phyloP scores from a whole-genome alignment of 805 yeast species.

The Suhomyces prunicola region DNA sequence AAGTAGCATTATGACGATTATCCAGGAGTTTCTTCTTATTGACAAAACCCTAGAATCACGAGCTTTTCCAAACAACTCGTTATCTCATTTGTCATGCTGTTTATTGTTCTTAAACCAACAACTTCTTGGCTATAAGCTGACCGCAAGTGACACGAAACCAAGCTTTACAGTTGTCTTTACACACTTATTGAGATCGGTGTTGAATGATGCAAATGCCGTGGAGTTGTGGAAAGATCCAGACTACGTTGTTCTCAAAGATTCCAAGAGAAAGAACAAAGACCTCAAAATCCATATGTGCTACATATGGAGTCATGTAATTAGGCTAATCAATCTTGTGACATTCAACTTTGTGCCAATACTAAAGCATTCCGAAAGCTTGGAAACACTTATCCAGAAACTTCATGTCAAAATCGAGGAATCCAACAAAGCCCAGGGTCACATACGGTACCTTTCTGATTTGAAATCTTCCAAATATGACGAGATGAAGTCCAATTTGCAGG shows the following conservation, averaged over 20 bases:
- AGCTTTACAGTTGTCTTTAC: conserved; percentile 19
- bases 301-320: conserved; percentile 36
- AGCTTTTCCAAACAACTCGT: conserved; percentile 5
- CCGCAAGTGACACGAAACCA: conserved; percentile 12
- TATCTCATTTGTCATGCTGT: conserved; percentile 16
- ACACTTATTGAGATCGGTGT: conserved; percentile 14
- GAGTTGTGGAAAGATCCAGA: conserved; percentile 38
- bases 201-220: conserved; percentile 10
- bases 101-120: conserved; percentile 23
- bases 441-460: conserved; percentile 15
- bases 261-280: conserved; percentile 17
- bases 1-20: conserved; percentile 9
- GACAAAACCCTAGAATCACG: background rate
- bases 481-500: conserved; percentile 19
- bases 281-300: conserved; percentile 28
- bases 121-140: conserved; percentile 16
- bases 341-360: conserved; percentile 24
- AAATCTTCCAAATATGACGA: conserved; percentile 13
- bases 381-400: conserved; percentile 15
- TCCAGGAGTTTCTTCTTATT: conserved; percentile 10
- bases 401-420: conserved; percentile 22
- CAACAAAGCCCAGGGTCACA: conserved; percentile 20
- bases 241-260: conserved; percentile 16
- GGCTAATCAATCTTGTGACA: conserved; percentile 26
- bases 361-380: conserved; percentile 19